Base-by-base conservation (phyloP, 75 land plant species). In the Selaginella tamariscina region DNA sequence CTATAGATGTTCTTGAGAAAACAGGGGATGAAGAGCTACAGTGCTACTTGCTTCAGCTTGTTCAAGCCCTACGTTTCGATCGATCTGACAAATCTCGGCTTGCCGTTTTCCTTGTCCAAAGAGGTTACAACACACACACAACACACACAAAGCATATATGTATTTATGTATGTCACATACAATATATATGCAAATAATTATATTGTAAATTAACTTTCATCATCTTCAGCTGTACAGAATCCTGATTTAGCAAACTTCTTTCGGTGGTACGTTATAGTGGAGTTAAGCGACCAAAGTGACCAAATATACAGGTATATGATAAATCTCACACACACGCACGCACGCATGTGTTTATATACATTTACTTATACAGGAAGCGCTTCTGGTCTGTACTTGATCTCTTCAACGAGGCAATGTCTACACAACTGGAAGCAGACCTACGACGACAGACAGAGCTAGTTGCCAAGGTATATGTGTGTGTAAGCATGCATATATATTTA, bases 1-100 rank as follows among this genome's bases (percentile, higher is more conserved):
- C 98, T 71, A 89, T 93, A 1, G 81, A 77, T 55, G 85, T 93
- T 64, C 90, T 93, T 60, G 95, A 93, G 79, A 71, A 90, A 71
- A 93, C 98, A 56, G 98, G 86, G 44, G 98, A 93, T 83, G 98
- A 84, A 72, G 98, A 93, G 60, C 81, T 93, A 32, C 98, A 86
- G 29, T 93, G 95, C 73, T 93, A 93, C 59, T 72, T 93, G 32
- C 82, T 93, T 59, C 98, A 93, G 67, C 80, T 93, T 64, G 98
- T 93, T 66, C 98, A 93, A 64, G 98, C 98, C 64, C 95, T 93
- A 68, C 84, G 98, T 1, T 93, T 89, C 79, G 98, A 93, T 73
- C 84, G 90, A 44, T 83, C 86, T 72, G 98, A 93, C 70, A 89
- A 86, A 66, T 93, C 95, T 27, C 88, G 84, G 30, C 84, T 93